These are phyloP conservation scores for Fusarium sp. DNA, from an alignment of 2,329 filamentous ascomycete species.

Conservation along the genomic window DNA sequence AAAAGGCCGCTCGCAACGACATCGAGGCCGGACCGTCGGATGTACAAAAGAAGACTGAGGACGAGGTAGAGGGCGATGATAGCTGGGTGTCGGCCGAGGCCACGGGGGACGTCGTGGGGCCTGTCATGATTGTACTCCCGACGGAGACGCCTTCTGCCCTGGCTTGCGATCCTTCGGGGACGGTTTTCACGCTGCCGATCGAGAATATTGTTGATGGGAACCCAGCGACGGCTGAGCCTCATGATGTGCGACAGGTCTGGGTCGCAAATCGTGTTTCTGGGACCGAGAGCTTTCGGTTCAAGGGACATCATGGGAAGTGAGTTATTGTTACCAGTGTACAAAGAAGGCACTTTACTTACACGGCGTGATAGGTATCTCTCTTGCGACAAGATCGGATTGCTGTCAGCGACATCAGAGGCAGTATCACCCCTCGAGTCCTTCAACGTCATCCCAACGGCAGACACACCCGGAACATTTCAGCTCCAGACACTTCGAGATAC, in stretches of 20 bases:
- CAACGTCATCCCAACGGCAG: conserved; percentile 70
- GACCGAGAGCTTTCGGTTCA: conserved; percentile 85
- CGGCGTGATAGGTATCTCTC: conserved; percentile 77
- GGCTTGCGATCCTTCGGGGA: conserved; percentile 87
- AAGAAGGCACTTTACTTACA: conserved; percentile 10
- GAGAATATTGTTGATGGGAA: conserved; percentile 92
- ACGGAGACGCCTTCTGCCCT: conserved; percentile 79
- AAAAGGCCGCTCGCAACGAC: conserved; percentile 52
- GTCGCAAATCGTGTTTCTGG: conserved; percentile 86
- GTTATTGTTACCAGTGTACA: conserved; percentile 35
- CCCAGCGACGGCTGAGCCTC: conserved; percentile 87
- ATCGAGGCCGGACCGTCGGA: conserved; percentile 10
- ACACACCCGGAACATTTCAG: conserved; percentile 78
- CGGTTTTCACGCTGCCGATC: conserved; percentile 83
- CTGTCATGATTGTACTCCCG: conserved; percentile 84
- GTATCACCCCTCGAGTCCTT: conserved; percentile 89
- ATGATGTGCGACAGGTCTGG: conserved; percentile 97
- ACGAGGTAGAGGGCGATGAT: conserved; percentile 73
- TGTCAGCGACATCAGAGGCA: conserved; percentile 83
- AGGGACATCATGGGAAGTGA: conserved; percentile 88
- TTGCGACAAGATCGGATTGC: conserved; percentile 84
- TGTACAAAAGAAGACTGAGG: conserved; percentile 39
- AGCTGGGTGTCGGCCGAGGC: conserved; percentile 91
- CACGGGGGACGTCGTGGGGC: conserved; percentile 80
- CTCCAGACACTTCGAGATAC: conserved; percentile 79